Percentiles rank a stretch among this genome's conserved stretches.
phyloP scores from a whole-genome alignment of 2,329 filamentous ascomycete genomes.

The Fusarium solani-melongenae region DNA sequence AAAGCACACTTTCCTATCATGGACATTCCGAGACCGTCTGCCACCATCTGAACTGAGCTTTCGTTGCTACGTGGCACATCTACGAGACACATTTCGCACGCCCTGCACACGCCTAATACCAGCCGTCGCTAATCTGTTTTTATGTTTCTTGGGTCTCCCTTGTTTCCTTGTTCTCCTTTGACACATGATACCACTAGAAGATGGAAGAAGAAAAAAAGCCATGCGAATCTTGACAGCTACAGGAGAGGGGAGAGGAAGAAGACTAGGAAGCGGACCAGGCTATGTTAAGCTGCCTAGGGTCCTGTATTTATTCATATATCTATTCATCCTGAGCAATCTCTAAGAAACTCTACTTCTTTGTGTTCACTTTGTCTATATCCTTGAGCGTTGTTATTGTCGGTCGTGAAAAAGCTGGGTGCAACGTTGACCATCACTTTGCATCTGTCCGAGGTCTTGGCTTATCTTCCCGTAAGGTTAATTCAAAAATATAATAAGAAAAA shows the following conservation, averaged over 20 bases:
- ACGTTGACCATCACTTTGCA: no score
- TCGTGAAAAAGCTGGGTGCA: background rate
- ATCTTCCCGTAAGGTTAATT: background rate
- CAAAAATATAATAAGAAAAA: no score
- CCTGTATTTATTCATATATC: constrained; percentile 35
- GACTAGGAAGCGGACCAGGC: constrained; percentile 12
- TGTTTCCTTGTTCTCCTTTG: constrained; percentile 31
- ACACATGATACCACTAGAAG: constrained; percentile 48
- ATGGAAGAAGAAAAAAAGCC: constrained; percentile 40
- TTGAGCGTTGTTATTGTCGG: background rate
- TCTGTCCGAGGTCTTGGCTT: background rate
- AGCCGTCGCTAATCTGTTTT: constrained; percentile 39
- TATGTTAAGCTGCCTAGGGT: constrained; percentile 17
- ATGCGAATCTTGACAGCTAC: constrained; percentile 32
- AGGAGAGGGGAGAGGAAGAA: constrained; percentile 15
- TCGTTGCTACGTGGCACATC: constrained; percentile 32
- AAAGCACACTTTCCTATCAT: constrained; percentile 13
- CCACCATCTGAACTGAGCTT: constrained; percentile 23
- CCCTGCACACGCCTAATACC: constrained; percentile 40
- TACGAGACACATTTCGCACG: constrained; percentile 37
- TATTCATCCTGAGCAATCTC: constrained; percentile 21
- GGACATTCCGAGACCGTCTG: constrained; percentile 25
- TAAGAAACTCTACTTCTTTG: constrained; percentile 9
- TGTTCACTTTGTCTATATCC: background rate
- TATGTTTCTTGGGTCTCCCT: constrained; percentile 32